Conservation (phyloP, 441 rosid species). For the Erodium moschatum region DNA sequence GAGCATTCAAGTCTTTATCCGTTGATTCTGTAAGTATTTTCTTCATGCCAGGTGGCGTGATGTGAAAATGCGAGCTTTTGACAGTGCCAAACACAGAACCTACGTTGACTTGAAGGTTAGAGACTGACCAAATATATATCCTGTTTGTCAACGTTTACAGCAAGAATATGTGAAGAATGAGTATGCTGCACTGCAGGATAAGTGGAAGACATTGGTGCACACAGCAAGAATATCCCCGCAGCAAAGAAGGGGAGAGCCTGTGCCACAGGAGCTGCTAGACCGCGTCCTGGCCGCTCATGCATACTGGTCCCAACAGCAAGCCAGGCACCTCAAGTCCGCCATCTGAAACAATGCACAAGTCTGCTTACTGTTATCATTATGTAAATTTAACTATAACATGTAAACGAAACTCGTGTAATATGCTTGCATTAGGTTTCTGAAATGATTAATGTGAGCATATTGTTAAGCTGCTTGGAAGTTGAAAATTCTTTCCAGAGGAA, state of each 20-base stretch:
- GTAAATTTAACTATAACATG: slow-evolving; percentile 16
- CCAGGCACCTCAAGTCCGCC: slow-evolving; percentile 29
- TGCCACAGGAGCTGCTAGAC: slow-evolving; percentile 87
- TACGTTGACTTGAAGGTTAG: slow-evolving; percentile 91
- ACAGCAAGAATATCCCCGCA: slow-evolving; percentile 93
- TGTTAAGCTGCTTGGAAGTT: neutral
- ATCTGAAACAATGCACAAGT: slow-evolving; percentile 17
- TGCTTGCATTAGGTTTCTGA: slow-evolving; percentile 1
- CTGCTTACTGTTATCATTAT: slow-evolving; percentile 1
- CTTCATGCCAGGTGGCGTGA: slow-evolving; percentile 73
- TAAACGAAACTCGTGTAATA: slow-evolving; percentile 13
- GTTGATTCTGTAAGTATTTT: neutral
- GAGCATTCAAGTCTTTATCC: neutral
- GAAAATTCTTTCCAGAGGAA: neutral
- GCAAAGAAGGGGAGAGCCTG: slow-evolving; percentile 98
- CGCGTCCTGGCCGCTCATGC: slow-evolving; percentile 81
- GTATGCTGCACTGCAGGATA: slow-evolving; percentile 45
- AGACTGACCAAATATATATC: no score
- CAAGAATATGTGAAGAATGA: no score
- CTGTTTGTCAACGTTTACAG: no score
- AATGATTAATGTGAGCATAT: no score
- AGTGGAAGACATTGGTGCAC: slow-evolving; percentile 97
- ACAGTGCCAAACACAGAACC: slow-evolving; percentile 84
- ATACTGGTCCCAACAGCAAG: slow-evolving; percentile 77
- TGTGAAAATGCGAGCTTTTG: slow-evolving; percentile 77